A percentile compares a stretch with the other conserved stretches of the same genome.
phyloP scores from a whole-genome alignment of 2,329 filamentous ascomycete genomes.

The Talaromyces sp. region DNA sequence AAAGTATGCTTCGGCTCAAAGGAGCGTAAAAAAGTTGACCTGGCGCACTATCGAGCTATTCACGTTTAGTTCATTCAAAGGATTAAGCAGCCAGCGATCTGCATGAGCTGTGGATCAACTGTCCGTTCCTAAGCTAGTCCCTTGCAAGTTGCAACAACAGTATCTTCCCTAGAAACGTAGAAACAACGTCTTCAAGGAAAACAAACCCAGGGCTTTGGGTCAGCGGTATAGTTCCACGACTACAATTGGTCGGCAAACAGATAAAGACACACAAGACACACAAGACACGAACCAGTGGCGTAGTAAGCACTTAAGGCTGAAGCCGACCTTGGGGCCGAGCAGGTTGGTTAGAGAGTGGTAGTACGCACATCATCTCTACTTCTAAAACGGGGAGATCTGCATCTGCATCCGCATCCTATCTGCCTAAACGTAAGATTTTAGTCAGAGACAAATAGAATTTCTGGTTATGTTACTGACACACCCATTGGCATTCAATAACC shows the following conservation, averaged over 20 bases:
- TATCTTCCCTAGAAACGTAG: background rate
- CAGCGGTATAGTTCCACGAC: background rate
- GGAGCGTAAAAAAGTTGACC: background rate
- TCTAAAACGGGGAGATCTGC: background rate
- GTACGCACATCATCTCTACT: background rate
- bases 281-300: background rate
- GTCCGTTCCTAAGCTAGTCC: background rate
- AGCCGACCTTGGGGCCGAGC: background rate
- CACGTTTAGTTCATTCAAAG: background rate
- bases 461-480: too few relatives aligned
- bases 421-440: too few relatives aligned
- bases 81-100: background rate
- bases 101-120: background rate
- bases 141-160: background rate
- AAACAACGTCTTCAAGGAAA: background rate
- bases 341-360: too few relatives aligned
- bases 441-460: too few relatives aligned
- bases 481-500: background rate
- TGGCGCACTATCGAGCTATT: too few relatives aligned
- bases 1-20: background rate
- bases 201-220: background rate
- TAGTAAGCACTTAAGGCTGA: background rate
- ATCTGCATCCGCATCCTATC: too few relatives aligned
- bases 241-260: background rate
- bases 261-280: background rate